These are phyloP conservation scores for Wickerhamiella alocasiicola DNA, from an alignment of 805 yeast species.

Conservation along the genomic window DNA sequence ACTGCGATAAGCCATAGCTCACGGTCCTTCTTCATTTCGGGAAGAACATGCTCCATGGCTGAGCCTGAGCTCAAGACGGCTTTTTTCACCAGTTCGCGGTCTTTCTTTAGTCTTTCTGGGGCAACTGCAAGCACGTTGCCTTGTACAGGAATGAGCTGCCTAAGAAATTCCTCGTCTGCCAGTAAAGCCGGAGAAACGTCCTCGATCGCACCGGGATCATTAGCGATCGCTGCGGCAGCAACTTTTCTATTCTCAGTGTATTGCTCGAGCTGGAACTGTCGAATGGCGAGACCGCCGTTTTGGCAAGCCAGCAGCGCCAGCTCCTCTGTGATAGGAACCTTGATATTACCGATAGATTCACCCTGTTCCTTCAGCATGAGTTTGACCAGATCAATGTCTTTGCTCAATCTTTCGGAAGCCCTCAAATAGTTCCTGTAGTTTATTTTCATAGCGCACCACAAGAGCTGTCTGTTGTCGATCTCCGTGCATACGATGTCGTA, in stretches of 20 bases:
- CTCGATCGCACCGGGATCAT: background rate
- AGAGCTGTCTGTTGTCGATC: background rate
- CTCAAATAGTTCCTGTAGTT: background rate
- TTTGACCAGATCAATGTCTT: background rate
- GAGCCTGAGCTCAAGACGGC: background rate
- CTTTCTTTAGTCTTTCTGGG: background rate
- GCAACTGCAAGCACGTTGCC: background rate
- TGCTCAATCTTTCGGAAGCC: background rate
- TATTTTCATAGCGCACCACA: background rate
- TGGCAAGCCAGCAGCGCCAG: background rate
- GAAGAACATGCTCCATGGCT: background rate
- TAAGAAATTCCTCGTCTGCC: background rate
- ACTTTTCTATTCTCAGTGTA: background rate
- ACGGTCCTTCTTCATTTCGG: background rate
- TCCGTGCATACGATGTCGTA: background rate
- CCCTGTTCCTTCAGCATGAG: background rate
- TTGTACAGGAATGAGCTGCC: background rate
- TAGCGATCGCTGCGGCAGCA: background rate
- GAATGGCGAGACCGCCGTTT: background rate
- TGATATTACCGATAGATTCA: background rate
- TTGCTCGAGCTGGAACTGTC: background rate
- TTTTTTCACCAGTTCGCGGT: background rate
- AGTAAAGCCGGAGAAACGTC: background rate
- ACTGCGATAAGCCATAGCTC: background rate
- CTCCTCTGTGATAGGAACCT: background rate